phyloP scores from a whole-genome alignment of 495 filamentous ascomycete species.

The Tetracladium setigerum region DNA sequence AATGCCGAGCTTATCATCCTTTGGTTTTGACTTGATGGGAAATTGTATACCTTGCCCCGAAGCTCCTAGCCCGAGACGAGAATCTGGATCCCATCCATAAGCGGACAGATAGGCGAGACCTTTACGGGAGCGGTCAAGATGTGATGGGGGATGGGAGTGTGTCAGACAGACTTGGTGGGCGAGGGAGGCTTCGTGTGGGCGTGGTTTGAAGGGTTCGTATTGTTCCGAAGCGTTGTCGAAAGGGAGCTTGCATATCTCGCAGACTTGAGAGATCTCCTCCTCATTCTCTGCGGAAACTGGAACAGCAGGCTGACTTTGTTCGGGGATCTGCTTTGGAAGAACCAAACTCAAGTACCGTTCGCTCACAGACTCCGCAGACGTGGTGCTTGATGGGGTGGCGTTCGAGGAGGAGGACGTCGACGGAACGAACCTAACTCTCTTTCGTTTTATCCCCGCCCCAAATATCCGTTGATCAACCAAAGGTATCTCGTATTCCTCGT shows the following conservation, averaged over 20 bases:
- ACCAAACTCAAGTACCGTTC: constrained; percentile 70
- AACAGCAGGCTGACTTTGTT: constrained; percentile 7
- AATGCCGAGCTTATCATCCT: constrained; percentile 68
- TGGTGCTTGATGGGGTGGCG: constrained; percentile 36
- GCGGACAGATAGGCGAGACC: constrained; percentile 68
- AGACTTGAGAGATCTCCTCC: constrained; percentile 21
- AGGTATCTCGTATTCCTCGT: constrained; percentile 39
- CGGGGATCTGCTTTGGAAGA: constrained; percentile 31
- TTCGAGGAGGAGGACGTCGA: constrained; percentile 36
- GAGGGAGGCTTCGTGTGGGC: constrained; percentile 61
- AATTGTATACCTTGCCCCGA: constrained; percentile 63
- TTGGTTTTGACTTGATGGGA: constrained; percentile 66
- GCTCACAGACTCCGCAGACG: constrained; percentile 37
- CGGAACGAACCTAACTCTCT: constrained; percentile 74
- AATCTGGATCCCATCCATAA: constrained; percentile 86
- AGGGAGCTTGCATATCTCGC: constrained; percentile 54
- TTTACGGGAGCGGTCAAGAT: constrained; percentile 68
- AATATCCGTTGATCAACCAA: constrained; percentile 70
- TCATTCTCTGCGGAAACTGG: not conserved
- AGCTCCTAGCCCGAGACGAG: constrained; percentile 62
- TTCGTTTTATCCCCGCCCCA: constrained; percentile 67
- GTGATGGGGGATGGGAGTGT: constrained; percentile 80
- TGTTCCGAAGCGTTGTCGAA: not conserved
- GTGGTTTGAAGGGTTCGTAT: constrained; percentile 3
- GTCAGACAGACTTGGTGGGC: constrained; percentile 74